Base-by-base conservation (phyloP, 2,329 filamentous ascomycete genomes). In the Penicillium verrucosum region DNA sequence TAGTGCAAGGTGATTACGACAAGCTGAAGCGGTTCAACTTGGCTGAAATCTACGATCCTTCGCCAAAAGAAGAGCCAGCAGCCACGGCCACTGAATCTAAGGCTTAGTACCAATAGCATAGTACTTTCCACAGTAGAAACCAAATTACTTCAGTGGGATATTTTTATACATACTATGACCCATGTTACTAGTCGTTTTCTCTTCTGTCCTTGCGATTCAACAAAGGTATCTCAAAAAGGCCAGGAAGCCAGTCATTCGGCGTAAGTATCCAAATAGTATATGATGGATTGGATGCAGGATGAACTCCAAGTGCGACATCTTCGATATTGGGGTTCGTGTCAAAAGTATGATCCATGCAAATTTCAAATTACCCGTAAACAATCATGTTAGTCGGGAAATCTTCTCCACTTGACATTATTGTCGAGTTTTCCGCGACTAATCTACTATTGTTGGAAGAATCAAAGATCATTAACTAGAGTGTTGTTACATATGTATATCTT, bases 21-120 rank as follows among this genome's bases (percentile, higher is more conserved):
- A 72, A 77, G 60, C 74, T 88, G 60, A 87, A 85, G 71, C 78
- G 81, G 54, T 87, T 81, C 71, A 88, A 87, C 68, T 69, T 87
- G 46, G 80, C 83, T 42, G 85, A 88, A 69, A 79, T 88, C 51
- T 84, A 82, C 63, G 78, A 80, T 56, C 78, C 80, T 50, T 76
- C 75, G 10, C 70, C 75, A 23, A 70, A 69, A 36, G 40, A 32
- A 43, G 53, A 41, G 27, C 9, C 30, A 30, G 21, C 32, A n/a
- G 37, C 30, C 16, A 27, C 36, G 7, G 23, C 32, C 25, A 41
- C 44, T 11, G 30, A 51, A n/a, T 12, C 56, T 10, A 46, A 51
- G 34, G 42, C 47, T 37, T 51, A 60, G 51, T 27, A 42, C n/a
- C 23, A 42, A 37, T 43, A 16, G 10, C 6, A 16, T 5, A 25